Conservation (phyloP, 257 asterid species). For the Capsicum pubescens region DNA sequence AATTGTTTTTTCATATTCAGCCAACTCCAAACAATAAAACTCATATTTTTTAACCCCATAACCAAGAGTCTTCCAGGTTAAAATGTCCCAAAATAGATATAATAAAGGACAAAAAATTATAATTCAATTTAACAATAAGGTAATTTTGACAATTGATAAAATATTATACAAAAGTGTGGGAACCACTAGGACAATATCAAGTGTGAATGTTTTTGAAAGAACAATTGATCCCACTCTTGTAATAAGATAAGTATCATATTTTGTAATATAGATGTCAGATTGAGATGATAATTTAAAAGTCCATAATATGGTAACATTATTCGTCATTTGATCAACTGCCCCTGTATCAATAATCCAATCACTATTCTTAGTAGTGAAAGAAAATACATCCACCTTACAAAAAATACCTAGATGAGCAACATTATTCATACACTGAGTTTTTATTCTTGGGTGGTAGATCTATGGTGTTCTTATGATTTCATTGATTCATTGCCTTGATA, state of each 20-base stretch:
- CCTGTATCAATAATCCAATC: slow-evolving; percentile 18
- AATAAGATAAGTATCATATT: not conserved
- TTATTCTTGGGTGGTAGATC: not conserved
- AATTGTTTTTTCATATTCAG: not conserved
- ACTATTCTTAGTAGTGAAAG: not conserved
- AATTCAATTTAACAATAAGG: not conserved
- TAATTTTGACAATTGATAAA: not conserved
- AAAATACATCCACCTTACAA: not conserved
- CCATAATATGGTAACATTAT: not conserved
- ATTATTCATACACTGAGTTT: not conserved
- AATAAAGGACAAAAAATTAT: not conserved
- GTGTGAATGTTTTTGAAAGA: not conserved
- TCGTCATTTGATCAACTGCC: not conserved
- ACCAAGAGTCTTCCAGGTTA: not conserved
- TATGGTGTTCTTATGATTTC: not conserved
- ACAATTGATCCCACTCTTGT: not conserved
- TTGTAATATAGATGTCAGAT: not conserved
- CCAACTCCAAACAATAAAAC: slow-evolving; percentile 14
- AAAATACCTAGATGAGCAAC: not conserved
- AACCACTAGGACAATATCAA: not conserved
- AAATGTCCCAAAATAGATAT: not conserved
- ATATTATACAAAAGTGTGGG: not conserved
- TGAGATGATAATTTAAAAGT: not conserved
- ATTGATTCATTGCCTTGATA: not conserved
- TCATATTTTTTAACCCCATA: not conserved